A percentile compares a stretch with the other conserved stretches of the same genome.
Evolutionary conservation across 179 eudicot genomes (phyloP).

Genomic region (Camellia oleifera): DNA sequence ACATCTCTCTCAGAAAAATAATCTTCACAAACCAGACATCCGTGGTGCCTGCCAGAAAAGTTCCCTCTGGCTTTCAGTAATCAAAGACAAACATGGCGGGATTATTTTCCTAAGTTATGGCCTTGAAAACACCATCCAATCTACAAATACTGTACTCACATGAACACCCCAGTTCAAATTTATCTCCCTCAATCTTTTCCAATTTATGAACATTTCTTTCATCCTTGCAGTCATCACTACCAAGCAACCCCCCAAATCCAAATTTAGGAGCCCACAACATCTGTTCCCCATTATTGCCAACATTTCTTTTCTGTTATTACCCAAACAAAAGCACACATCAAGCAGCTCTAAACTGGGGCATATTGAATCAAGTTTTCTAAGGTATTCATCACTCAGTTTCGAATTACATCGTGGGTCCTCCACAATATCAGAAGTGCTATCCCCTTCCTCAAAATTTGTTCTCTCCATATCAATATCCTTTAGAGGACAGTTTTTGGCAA

Average conservation of each 20-base stretch:
- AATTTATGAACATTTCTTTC: slow-evolving; percentile 37
- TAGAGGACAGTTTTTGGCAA: slow-evolving; percentile 52
- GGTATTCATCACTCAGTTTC: slow-evolving; percentile 43
- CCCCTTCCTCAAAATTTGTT: slow-evolving; percentile 41
- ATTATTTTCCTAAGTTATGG: slow-evolving; percentile 53
- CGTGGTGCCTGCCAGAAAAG: slow-evolving; percentile 45
- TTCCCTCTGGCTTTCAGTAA: slow-evolving; percentile 26
- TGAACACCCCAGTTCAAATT: slow-evolving; percentile 44
- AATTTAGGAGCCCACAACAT: slow-evolving; percentile 42
- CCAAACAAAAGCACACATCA: slow-evolving; percentile 12
- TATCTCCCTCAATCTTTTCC: slow-evolving; percentile 52
- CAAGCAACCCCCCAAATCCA: slow-evolving; percentile 48
- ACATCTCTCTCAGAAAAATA: slow-evolving; percentile 8
- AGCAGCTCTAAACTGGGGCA: slow-evolving; percentile 59
- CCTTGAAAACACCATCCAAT: slow-evolving; percentile 47
- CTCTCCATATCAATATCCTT: slow-evolving; percentile 44
- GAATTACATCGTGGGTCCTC: slow-evolving; percentile 28
- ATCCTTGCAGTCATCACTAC: slow-evolving; percentile 37
- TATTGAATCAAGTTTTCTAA: slow-evolving; percentile 36
- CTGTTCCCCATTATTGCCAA: slow-evolving; percentile 39
- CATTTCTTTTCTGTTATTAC: slow-evolving; percentile 26
- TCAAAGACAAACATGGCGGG: slow-evolving; percentile 32
- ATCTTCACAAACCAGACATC: slow-evolving; percentile 42
- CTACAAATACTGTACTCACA: slow-evolving; percentile 26
- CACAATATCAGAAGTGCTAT: slow-evolving; percentile 19